Percentiles rank a stretch among this genome's conserved stretches.
These are phyloP conservation scores for Fragaria nilgerrensis DNA, from an alignment of 306 rosid genomes.

Conservation along the genomic window DNA sequence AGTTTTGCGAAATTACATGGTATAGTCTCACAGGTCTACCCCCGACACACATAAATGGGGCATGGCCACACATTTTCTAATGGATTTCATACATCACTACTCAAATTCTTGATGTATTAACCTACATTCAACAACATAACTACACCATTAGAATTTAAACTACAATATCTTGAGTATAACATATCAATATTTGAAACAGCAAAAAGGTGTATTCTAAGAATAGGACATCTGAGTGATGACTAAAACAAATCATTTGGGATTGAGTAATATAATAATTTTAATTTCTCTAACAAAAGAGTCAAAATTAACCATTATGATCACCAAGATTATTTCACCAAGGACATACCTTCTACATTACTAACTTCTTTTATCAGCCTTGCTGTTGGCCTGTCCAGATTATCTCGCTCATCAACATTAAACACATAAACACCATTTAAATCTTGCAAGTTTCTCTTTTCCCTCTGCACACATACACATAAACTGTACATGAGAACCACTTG, in stretches of 20 bases:
- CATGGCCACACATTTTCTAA: background rate
- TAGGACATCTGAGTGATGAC: background rate
- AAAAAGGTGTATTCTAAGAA: background rate
- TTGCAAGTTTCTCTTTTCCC: conserved; percentile 79
- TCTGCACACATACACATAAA: conserved; percentile 40
- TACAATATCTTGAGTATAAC: background rate
- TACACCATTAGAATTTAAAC: background rate
- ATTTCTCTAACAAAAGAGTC: background rate
- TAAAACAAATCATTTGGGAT: background rate
- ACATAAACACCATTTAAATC: conserved; percentile 70
- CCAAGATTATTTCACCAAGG: background rate
- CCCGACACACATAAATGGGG: background rate
- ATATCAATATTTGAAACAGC: background rate
- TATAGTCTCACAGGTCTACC: background rate
- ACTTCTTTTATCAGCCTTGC: conserved; percentile 82
- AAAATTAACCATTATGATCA: conserved; percentile 1
- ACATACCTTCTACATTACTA: conserved; percentile 61
- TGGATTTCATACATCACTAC: background rate
- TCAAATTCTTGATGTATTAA: background rate
- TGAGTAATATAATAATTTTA: background rate
- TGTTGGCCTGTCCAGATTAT: conserved; percentile 77
- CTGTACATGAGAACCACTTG: background rate
- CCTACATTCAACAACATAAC: background rate
- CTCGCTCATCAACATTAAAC: conserved; percentile 70
- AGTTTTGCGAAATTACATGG: background rate